A percentile compares a stretch with the other conserved stretches of the same genome.
Evolutionary conservation across 2,329 filamentous ascomycete genomes (phyloP).

Genomic region (Beauveria scarabaeidicola): DNA sequence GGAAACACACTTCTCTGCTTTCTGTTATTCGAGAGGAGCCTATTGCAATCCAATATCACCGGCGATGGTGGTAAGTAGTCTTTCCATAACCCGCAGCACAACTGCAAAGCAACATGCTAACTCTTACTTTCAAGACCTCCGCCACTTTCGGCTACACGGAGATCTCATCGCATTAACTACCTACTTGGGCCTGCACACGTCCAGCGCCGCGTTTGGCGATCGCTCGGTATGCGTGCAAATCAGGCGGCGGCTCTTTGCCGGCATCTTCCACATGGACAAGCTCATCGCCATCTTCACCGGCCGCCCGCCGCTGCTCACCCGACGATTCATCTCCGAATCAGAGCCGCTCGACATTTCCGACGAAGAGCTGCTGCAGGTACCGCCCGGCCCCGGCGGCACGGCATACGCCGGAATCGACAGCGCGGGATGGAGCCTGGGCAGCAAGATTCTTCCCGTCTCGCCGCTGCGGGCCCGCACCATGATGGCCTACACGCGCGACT

Average conservation of each 20-base stretch:
- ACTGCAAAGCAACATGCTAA: not conserved
- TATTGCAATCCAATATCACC: constrained; percentile 25
- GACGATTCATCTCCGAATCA: constrained; percentile 28
- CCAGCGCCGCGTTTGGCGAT: not conserved
- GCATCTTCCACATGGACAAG: constrained; percentile 28
- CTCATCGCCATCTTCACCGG: constrained; percentile 33
- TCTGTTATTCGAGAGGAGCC: constrained; percentile 21
- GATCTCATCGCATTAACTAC: constrained; percentile 12
- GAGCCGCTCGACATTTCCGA: constrained; percentile 31
- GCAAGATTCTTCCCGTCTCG: constrained; percentile 23
- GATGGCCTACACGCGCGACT: constrained; percentile 19
- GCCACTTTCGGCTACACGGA: constrained; percentile 11
- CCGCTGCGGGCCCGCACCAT: constrained; percentile 18
- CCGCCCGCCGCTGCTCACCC: constrained; percentile 29
- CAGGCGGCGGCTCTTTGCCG: constrained; percentile 21
- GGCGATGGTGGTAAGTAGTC: constrained; percentile 27
- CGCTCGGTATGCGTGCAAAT: constrained; percentile 11
- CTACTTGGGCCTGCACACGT: constrained; percentile 12
- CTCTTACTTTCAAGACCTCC: not conserved
- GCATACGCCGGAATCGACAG: constrained; percentile 20
- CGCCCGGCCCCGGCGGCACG: constrained; percentile 16
- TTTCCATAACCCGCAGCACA: not conserved
- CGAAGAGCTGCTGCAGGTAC: constrained; percentile 25
- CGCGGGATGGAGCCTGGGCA: constrained; percentile 30
- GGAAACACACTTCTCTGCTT: constrained; percentile 26